Percentiles rank a stretch among this genome's conserved stretches.
These are phyloP conservation scores for Arthrobotrys pseudoclavata DNA, from an alignment of 2,329 filamentous ascomycete genomes.

Conservation along the genomic window DNA sequence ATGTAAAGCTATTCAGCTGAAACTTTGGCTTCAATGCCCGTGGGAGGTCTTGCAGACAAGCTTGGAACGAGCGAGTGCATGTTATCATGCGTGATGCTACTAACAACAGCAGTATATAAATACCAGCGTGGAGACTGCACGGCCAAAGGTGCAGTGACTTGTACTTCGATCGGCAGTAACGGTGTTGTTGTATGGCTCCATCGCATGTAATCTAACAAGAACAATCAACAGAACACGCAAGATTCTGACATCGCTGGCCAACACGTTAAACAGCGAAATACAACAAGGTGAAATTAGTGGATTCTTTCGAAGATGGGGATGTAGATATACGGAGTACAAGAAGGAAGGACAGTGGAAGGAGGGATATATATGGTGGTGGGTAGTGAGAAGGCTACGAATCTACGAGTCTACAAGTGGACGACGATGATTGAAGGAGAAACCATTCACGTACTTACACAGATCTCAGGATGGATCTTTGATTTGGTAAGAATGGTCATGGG, in stretches of 20 bases:
- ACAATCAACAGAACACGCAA: no score
- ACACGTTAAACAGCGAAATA: constrained; percentile 42
- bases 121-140: background rate
- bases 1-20: background rate
- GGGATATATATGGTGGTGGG: background rate
- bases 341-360: background rate
- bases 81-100: background rate
- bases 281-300: constrained; percentile 6
- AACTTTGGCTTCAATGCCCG: background rate
- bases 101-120: background rate
- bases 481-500: constrained; percentile 12
- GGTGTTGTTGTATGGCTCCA: no score
- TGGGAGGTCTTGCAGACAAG: background rate
- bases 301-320: background rate
- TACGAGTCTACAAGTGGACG: background rate
- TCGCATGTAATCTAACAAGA: no score
- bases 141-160: constrained; percentile 14
- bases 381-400: background rate
- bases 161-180: constrained; percentile 6
- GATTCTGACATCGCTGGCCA: constrained; percentile 14
- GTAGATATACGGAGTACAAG: background rate
- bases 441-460: constrained; percentile 10
- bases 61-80: constrained; percentile 16
- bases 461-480: constrained; percentile 15
- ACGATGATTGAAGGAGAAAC: constrained; percentile 3